A percentile compares a stretch with the other conserved stretches of the same genome.
phyloP scores from a whole-genome alignment of 2,329 filamentous ascomycete species.

The Thelonectria olida region DNA sequence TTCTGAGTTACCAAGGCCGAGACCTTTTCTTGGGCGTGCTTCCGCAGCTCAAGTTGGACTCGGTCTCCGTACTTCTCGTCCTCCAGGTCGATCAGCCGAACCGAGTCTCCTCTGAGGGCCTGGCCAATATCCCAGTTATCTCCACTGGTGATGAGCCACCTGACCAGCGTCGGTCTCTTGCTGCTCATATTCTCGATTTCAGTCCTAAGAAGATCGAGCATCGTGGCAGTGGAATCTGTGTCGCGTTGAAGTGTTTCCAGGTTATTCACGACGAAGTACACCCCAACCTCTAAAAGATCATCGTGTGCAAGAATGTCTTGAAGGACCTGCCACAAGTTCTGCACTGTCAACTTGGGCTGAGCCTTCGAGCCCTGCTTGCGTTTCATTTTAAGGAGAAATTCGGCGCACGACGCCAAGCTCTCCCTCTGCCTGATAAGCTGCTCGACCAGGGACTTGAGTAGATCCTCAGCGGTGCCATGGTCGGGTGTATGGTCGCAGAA shows the following conservation, averaged over 20 bases:
- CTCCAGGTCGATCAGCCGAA: constrained; percentile 30
- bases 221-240: constrained; percentile 21
- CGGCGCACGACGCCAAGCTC: no score
- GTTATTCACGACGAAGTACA: constrained; percentile 54
- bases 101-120: constrained; percentile 6
- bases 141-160: constrained; percentile 54
- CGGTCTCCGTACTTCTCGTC: constrained; percentile 29
- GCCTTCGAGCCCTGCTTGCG: no score
- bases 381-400: no score
- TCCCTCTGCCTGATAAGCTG: no score
- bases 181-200: constrained; percentile 19
- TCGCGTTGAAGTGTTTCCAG: constrained; percentile 49
- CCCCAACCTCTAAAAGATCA: constrained; percentile 26
- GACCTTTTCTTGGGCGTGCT: constrained; percentile 47
- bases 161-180: constrained; percentile 25
- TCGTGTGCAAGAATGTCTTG: constrained; percentile 52
- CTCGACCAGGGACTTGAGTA: no score
- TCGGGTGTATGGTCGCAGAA: no score
- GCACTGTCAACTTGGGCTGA: no score
- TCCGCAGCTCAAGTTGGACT: constrained; percentile 27
- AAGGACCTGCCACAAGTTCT: constrained; percentile 26
- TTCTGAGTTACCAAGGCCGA: constrained; percentile 45
- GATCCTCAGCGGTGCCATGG: no score
- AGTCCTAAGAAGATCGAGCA: constrained; percentile 7
- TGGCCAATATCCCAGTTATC: constrained; percentile 20